Base-by-base conservation (phyloP, 345 rosid genomes). In the Populus tremula region DNA sequence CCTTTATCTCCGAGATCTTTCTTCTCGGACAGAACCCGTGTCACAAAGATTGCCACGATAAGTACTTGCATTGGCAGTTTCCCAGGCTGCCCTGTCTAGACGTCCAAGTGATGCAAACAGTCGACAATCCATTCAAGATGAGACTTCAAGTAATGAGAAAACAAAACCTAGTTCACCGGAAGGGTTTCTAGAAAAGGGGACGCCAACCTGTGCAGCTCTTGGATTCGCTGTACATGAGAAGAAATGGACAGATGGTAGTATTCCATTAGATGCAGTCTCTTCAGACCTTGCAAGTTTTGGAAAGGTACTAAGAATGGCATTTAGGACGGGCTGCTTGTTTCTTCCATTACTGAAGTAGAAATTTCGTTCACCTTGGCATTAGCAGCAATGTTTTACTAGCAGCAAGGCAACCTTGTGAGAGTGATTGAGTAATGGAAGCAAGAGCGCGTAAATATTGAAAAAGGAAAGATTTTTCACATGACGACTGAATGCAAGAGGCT, bases 241-340 rank as follows among this genome's bases (percentile, higher is more conserved):
- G 88, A 96, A 91, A 87, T 96, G 98, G 98, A 92, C 97, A 1
- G 97, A 96, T 81, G 98, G 96, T 62, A 96, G 94, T 78, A 85
- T 92, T 74, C 77, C 94, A 18, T 82, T 90, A 73, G 90, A 88
- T 69, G 82, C 81, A 0, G 84, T 91, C 61, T 89, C 93, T 62
- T 73, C 82, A 23, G 93, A 86, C 8, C 97, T 96, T 71, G 87
- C 87, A 70, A 85, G 45, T 77, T 91, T 91, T 76, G 94, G 89
- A 41, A 94, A 90, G 95, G 97, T 93, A 27, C 27, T 27, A 82
- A 61, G 21, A 29, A 36, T 20, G 54, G 11, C 66, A 20, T 62
- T 36, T 20, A 29, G 33, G 43, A 49, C 17, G 13, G 21, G 66
- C n/a, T 20, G 20, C 18, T n/a, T 29, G 16, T 33, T 69, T 70